Evolutionary conservation across 2,329 filamentous ascomycete species (phyloP).

Genomic region (Boeremia lycopersici): DNA sequence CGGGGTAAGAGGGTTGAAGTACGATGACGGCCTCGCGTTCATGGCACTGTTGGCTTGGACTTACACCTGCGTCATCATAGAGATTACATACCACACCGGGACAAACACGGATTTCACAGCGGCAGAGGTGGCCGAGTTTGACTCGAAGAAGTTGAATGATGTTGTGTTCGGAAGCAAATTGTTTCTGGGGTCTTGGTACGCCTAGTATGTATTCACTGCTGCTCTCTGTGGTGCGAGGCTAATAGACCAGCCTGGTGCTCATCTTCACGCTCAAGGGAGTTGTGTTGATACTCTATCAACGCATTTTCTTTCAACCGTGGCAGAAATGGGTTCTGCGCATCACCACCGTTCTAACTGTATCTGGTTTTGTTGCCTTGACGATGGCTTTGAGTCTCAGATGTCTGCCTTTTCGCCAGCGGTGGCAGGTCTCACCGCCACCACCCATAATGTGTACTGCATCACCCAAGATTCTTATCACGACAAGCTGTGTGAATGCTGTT

Average conservation of each 20-base stretch:
- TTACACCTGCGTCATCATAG: slow-evolving; percentile 7
- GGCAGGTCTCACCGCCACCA: slow-evolving; percentile 14
- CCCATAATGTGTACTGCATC: slow-evolving; percentile 14
- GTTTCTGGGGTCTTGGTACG: slow-evolving; percentile 19
- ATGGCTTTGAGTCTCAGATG: slow-evolving; percentile 17
- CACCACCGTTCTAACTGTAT: slow-evolving; percentile 13
- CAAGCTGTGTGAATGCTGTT: slow-evolving; percentile 19
- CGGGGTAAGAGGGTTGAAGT: slow-evolving; percentile 2
- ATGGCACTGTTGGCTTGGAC: slow-evolving; percentile 14
- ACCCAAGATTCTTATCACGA: slow-evolving; percentile 12
- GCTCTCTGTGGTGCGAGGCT: neutral
- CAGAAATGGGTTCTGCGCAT: slow-evolving; percentile 14
- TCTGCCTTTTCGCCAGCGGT: slow-evolving; percentile 7
- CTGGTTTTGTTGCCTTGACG: slow-evolving; percentile 6
- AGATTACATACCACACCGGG: slow-evolving; percentile 17
- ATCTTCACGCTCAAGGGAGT: slow-evolving; percentile 22
- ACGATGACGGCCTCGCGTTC: slow-evolving; percentile 11
- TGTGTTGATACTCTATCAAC: slow-evolving; percentile 20
- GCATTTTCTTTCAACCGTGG: slow-evolving; percentile 17
- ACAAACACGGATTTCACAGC: slow-evolving; percentile 18
- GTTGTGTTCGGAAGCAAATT: slow-evolving; percentile 17
- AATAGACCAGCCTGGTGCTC: slow-evolving; percentile 3
- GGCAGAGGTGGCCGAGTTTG: slow-evolving; percentile 12
- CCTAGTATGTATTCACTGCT: slow-evolving; percentile 12
- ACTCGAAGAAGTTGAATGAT: slow-evolving; percentile 4